These are phyloP conservation scores for Candida ipomoeae DNA, from an alignment of 805 yeast genomes.

Conservation along the genomic window DNA sequence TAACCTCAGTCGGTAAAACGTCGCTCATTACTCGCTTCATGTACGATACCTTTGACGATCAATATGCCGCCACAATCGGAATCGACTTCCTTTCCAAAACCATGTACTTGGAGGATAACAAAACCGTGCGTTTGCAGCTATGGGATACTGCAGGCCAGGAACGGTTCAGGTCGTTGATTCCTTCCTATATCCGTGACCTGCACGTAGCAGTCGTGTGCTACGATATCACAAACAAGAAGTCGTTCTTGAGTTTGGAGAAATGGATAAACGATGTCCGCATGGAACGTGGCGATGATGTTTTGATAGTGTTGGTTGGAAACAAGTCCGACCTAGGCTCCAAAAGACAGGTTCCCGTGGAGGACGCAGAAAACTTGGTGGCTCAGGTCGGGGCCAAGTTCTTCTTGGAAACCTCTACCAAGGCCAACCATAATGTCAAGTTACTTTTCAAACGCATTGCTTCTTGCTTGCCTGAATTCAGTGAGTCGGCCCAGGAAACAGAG, in stretches of 20 bases:
- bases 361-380: conserved; percentile 75
- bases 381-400: conserved; percentile 71
- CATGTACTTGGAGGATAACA: conserved; percentile 79
- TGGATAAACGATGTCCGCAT: conserved; percentile 95
- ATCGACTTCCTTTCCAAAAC: conserved; percentile 85
- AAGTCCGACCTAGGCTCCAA: conserved; percentile 75
- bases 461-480: conserved; percentile 73
- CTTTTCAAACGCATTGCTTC: conserved; percentile 89
- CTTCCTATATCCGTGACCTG: conserved; percentile 91
- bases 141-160: conserved; percentile 99
- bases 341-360: conserved; percentile 77
- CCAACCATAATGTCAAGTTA: conserved; percentile 88
- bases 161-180: conserved; percentile 88
- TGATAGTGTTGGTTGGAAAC: conserved; percentile 88
- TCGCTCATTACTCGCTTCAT: conserved; percentile 94
- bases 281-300: conserved; percentile 88
- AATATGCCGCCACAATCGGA: conserved; percentile 95
- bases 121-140: conserved; percentile 87
- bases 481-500: conserved; percentile 16
- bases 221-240: conserved; percentile 82
- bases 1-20: conserved; percentile 77
- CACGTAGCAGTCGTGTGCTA: conserved; percentile 97
- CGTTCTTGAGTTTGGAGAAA: conserved; percentile 77
- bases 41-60: conserved; percentile 96
- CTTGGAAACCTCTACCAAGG: conserved; percentile 92